Percentiles rank a stretch among this genome's conserved stretches.
These are phyloP conservation scores for Beauveria caledonica DNA, from an alignment of 2,329 filamentous ascomycete genomes.

Conservation along the genomic window DNA sequence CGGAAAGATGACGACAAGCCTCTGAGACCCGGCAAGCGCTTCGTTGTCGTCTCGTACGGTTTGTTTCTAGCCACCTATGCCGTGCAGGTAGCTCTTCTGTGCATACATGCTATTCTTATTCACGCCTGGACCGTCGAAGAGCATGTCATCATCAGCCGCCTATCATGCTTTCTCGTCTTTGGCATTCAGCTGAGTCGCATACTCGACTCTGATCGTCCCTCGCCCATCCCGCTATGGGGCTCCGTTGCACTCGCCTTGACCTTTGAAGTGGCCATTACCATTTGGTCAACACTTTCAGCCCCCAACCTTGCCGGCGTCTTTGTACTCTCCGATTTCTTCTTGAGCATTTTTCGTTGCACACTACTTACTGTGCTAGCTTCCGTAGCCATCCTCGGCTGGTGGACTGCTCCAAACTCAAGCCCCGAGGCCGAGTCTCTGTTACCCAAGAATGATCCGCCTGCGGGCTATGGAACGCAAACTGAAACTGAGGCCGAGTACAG, in stretches of 20 bases:
- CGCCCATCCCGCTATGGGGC: conserved; percentile 57
- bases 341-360: conserved; percentile 13
- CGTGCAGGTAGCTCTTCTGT: conserved; percentile 35
- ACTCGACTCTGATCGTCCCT: conserved; percentile 38
- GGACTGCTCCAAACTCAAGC: not conserved
- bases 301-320: conserved; percentile 8
- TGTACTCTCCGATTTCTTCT: conserved; percentile 18
- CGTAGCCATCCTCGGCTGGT: not conserved
- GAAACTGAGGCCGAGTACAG: conserved; percentile 41
- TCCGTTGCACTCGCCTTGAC: conserved; percentile 51
- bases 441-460: conserved; percentile 3
- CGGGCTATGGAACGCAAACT: conserved; percentile 21
- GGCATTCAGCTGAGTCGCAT: conserved; percentile 50
- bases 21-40: conserved; percentile 16
- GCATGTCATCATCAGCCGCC: conserved; percentile 45
- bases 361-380: not conserved
- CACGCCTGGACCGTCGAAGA: conserved; percentile 36
- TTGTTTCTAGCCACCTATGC: conserved; percentile 38
- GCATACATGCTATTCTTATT: conserved; percentile 26
- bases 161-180: conserved; percentile 58
- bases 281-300: not conserved
- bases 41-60: conserved; percentile 34
- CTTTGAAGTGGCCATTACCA: conserved; percentile 42
- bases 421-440: conserved; percentile 10
- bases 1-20: conserved; percentile 17